Conservation (phyloP, 2,329 filamentous ascomycete genomes). For the Pseudogymnoascus sp. region DNA sequence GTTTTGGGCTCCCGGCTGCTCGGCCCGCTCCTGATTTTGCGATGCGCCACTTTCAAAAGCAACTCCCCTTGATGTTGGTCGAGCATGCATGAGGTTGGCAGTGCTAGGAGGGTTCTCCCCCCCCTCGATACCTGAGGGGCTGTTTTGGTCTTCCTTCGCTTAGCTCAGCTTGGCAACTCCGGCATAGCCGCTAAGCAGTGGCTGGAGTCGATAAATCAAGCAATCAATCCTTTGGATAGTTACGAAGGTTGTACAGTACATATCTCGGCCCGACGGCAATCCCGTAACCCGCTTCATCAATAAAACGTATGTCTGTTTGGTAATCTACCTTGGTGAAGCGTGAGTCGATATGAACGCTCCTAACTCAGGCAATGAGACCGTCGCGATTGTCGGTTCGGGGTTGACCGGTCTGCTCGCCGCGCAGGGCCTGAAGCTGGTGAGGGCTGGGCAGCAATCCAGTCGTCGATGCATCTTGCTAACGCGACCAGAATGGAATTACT, state of each 20-base stretch:
- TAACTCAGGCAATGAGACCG: slow-evolving; percentile 9
- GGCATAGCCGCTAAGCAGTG: neutral
- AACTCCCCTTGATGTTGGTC: too few species aligned
- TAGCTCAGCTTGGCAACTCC: neutral
- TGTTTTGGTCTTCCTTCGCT: too few species aligned
- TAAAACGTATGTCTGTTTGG: neutral
- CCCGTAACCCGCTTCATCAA: neutral
- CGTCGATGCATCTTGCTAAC: slow-evolving; percentile 12
- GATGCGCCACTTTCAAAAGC: too few species aligned
- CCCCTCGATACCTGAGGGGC: too few species aligned
- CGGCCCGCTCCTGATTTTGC: too few species aligned
- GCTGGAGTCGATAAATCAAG: neutral
- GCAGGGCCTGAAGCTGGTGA: slow-evolving; percentile 33
- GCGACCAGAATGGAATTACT: slow-evolving; percentile 28
- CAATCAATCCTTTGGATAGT: neutral
- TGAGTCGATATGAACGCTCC: neutral
- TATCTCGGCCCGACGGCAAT: neutral
- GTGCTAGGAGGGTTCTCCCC: too few species aligned
- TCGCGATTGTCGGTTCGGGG: slow-evolving; percentile 34
- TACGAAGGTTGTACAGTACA: neutral
- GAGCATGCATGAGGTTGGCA: too few species aligned
- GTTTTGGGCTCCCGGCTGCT: too few species aligned
- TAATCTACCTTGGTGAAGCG: neutral
- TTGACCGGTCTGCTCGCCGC: slow-evolving; percentile 33
- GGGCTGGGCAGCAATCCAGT: neutral